phyloP scores from a whole-genome alignment of 2,329 filamentous ascomycete species.

The Pseudogymnoascus sp. region DNA sequence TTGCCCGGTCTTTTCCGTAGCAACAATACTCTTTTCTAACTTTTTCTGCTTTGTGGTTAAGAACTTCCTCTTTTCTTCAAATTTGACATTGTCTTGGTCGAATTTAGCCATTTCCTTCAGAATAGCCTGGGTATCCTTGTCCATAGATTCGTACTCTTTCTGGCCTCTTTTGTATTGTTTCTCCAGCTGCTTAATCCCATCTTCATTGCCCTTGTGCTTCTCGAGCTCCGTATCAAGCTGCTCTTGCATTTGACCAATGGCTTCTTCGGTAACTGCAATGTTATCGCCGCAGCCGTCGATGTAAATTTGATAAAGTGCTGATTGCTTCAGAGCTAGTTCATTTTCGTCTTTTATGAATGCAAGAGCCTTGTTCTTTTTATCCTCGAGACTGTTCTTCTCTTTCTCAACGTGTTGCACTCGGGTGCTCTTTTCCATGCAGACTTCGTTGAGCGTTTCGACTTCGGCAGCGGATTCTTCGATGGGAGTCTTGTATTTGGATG shows the following conservation, averaged over 20 bases:
- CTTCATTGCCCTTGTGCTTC: slow-evolving; percentile 83
- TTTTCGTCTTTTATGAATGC: slow-evolving; percentile 89
- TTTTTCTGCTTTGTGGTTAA: slow-evolving; percentile 86
- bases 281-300: slow-evolving; percentile 85
- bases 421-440: slow-evolving; percentile 89
- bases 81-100: slow-evolving; percentile 94
- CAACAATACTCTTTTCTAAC: slow-evolving; percentile 76
- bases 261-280: slow-evolving; percentile 77
- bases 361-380: slow-evolving; percentile 92
- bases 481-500: slow-evolving; percentile 93
- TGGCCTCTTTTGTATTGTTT: slow-evolving; percentile 74
- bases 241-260: slow-evolving; percentile 81
- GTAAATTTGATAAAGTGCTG: slow-evolving; percentile 85
- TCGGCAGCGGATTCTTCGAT: slow-evolving; percentile 91
- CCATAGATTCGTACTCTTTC: slow-evolving; percentile 74
- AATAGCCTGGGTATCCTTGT: slow-evolving; percentile 71
- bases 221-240: slow-evolving; percentile 80
- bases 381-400: slow-evolving; percentile 84
- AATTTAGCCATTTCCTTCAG: slow-evolving; percentile 85
- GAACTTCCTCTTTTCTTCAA: slow-evolving; percentile 97
- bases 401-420: slow-evolving; percentile 97
- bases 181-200: slow-evolving; percentile 82
- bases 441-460: slow-evolving; percentile 86
- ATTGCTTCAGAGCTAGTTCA: slow-evolving; percentile 81
- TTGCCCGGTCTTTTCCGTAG: slow-evolving; percentile 62